Evolutionary conservation across 1,139 yeast species (phyloP), one percentile per base, ranked within the genome.

Genomic region (Pneumocystis jirovecii): DNA sequence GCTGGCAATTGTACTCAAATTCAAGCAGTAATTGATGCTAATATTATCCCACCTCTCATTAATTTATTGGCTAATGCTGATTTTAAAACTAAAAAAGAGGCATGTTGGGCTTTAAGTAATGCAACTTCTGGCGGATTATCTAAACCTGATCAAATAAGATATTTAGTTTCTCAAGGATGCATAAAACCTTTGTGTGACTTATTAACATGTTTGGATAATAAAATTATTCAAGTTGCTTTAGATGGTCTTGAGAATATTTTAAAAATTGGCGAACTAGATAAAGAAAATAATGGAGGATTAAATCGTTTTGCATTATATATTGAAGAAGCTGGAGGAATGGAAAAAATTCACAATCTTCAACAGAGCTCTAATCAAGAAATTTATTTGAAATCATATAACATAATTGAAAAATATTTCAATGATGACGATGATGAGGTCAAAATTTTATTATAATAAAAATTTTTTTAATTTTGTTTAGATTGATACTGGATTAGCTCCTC

Each of bases 271-370:
- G 97, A 93, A 75, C 78, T 85, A 77, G 97, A 90, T 74, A 88
- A 85, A 77, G 96, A 90, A 73, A 82, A 86, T 65, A 82, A 83
- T 69, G 88, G 86, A 65, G 77, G 81, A 64, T 81, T 85, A 71
- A 93, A 93, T 77, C 90, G 88, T 76, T 87, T 90, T 74, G 96
- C 97, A 60, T 82, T 90, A 70, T 89, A 78, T 77, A 87, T 93
- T 73, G 98, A 93, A 79, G 97, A 91, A 76, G 97, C 97, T 62
- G 97, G 97, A 72, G 98, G 98, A 70, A 87, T 91, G 85, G 97
- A 93, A 77, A 91, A 89, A 80, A 93, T 93, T 72, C 87, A 88
- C 76, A 91, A 89, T 69, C 89, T 96, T 75, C 98, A 93, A 81
- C 84, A 83, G 75, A 90, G 89, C 77, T 88, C 85, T 74, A 93